Conservation (phyloP, 305 asterid genomes). For the Caryopteris hybrid region DNA sequence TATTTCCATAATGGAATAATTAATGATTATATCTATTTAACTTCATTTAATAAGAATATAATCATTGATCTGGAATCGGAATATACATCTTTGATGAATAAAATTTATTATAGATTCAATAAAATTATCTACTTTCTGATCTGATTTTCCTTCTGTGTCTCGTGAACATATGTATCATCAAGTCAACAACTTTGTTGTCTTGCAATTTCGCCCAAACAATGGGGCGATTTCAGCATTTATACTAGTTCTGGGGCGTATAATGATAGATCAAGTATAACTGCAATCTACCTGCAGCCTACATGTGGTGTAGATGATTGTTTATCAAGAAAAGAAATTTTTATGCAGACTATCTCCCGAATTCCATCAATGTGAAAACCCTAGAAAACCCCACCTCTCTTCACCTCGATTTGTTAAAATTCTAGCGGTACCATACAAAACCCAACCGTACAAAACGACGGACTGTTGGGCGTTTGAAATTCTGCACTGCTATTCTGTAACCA, state of each 20-base stretch:
- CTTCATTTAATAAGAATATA: no score
- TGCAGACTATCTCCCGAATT: neutral
- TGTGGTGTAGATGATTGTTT: conserved; percentile 25
- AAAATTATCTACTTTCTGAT: no score
- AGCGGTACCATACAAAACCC: neutral
- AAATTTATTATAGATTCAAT: no score
- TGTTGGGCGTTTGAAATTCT: conserved; percentile 15
- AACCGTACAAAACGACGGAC: conserved; percentile 7
- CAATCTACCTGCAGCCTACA: conserved; percentile 9
- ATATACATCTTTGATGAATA: no score
- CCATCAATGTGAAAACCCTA: conserved; percentile 39
- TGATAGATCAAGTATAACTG: neutral
- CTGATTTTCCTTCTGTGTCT: no score
- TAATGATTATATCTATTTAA: no score
- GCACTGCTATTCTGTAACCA: neutral
- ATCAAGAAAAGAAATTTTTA: conserved; percentile 19
- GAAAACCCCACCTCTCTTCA: conserved; percentile 22
- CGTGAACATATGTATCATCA: no score
- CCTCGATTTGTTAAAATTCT: conserved; percentile 26
- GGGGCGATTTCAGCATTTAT: neutral
- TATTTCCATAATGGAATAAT: no score
- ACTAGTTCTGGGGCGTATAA: conserved; percentile 16
- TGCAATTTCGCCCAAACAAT: neutral
- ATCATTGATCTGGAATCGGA: no score
- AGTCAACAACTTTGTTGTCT: neutral